Base-by-base conservation (phyloP, 108 stramenopile species). In the Nannochloropsis salina region DNA sequence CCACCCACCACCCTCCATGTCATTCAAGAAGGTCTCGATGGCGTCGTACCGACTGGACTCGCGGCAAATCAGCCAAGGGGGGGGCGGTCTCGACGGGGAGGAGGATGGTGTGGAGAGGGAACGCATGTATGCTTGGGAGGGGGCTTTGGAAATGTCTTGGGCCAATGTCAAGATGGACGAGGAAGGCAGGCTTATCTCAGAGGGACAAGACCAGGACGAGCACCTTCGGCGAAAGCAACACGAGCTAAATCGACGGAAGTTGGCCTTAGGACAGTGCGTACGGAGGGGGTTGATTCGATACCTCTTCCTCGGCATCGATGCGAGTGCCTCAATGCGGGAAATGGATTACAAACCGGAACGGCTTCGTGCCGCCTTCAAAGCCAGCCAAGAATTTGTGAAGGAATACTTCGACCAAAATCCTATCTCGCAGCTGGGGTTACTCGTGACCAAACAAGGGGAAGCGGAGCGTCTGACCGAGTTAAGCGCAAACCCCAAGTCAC, bases 351-450 rank as follows among this genome's bases (percentile, higher is more conserved):
- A 85, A 8, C 89, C 89, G 43, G 86, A 86, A 41, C 83, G 89
- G 9, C 82, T 89, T 42, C 21, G 80, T 11, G 11, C 11, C 22
- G 80, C 31, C 5, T 83, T 89, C 83, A 80, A 86, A 42, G 74
- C 86, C 22, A 83, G 86, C n/a, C 85, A 85, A 45, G 86, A 92
- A 40, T 92, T 92, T 74, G 79, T 92, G 22, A 83, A 41, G 42
- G 86, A 91, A 79, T 92, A 87, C 89, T 92, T 90, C 89, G 91
- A 92, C 45, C 90, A 92, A 82, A 92, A 92, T 61, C 91, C 91
- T 20, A 91, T 92, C 80, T 86, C 86, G 51, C 90, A 92, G 79
- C 90, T 92, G 42, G 89, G 90, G 42, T 44, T 92, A 10, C 79
- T 89, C 82, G 61, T 92, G 85, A 91, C 91, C 44, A 86, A 90